Base-by-base conservation (phyloP, 208 protist species). In the Blastocrithidia nonstop region DNA sequence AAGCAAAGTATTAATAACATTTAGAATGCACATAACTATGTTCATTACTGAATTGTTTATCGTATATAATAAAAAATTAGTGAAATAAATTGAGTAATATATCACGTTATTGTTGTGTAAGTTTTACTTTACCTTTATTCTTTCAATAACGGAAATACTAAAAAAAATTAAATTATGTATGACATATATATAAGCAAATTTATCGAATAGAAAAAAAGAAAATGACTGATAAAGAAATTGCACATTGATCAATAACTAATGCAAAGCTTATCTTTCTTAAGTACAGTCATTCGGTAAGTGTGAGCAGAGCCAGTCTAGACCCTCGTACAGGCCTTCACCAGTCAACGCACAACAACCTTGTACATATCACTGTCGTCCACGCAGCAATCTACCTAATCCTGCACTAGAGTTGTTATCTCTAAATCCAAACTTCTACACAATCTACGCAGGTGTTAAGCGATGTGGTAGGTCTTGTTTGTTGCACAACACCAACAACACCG, bases 261-360 rank as follows among this genome's bases (percentile, higher is more conserved):
- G 8, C 11, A 21, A 6, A 20, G 8, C 9, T 42, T 15, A 7
- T 42, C 37, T 21, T 6, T 21, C 9, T 6, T 16, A 16, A 16
- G 37, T n/a, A n/a, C n/a, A n/a, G n/a, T 55, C 42, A 24, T 82
- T 60, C 0, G 69, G 77, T 0, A 93, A 62, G 40, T 81, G 67
- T 7, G 45, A 55, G 35, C 70, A 85, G 23, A 99, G 71, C 96
- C 96, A 99, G 44, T 97, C 87, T 0, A 99, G 59, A 17, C 96
- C 95, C 47, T 98, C 94, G 66, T 94, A 97, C 4, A 99, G 56
- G 21, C 96, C 96, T 16, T 98, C 83, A 20, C 96, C 96, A 11
- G 75, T 89, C 23, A 92, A 81, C 17, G 96, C 96, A 57, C 90
- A 98, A 48, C 92, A 93, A 19, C 86, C 71, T 50, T 97, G 92